These are phyloP conservation scores for Haplosporangium gracile DNA, from an alignment of 192 early-diverging fungal species.

Conservation along the genomic window DNA sequence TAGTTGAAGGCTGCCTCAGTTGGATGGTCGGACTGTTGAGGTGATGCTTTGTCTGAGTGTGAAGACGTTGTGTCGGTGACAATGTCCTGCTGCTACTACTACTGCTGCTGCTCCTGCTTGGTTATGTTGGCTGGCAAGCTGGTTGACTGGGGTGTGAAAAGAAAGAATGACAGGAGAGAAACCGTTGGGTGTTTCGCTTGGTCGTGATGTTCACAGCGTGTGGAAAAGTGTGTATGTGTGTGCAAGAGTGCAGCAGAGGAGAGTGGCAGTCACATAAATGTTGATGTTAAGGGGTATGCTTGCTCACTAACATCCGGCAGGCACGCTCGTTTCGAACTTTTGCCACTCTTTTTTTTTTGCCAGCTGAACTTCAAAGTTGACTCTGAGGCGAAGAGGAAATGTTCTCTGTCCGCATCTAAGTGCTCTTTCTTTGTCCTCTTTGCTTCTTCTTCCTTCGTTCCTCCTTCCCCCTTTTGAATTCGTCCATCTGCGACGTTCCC, in stretches of 20 bases:
- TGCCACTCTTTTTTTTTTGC: neutral
- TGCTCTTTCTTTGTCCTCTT: too few relatives aligned
- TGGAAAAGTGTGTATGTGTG: too few relatives aligned
- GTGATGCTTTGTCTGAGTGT: neutral
- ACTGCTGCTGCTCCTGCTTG: too few relatives aligned
- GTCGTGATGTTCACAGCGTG: too few relatives aligned
- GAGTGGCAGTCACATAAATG: neutral
- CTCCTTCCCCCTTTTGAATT: slow-evolving; percentile 6
- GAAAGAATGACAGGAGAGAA: too few relatives aligned
- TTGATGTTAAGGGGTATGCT: neutral
- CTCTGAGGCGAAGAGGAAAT: neutral
- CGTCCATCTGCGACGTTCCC: neutral
- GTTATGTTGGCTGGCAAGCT: too few relatives aligned
- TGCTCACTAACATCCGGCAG: neutral
- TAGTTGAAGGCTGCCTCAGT: neutral
- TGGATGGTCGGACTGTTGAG: neutral
- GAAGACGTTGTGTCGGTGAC: too few relatives aligned
- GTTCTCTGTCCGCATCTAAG: too few relatives aligned
- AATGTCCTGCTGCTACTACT: too few relatives aligned
- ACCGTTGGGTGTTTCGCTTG: too few relatives aligned
- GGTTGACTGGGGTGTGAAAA: too few relatives aligned
- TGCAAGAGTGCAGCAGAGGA: too few relatives aligned
- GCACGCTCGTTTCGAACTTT: neutral
- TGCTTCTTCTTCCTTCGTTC: neutral
- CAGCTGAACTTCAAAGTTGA: neutral